A percentile compares a stretch with the other conserved stretches of the same genome.
Evolutionary conservation across 2,329 filamentous ascomycete species (phyloP).

Genomic region (Chaetomium sp.): DNA sequence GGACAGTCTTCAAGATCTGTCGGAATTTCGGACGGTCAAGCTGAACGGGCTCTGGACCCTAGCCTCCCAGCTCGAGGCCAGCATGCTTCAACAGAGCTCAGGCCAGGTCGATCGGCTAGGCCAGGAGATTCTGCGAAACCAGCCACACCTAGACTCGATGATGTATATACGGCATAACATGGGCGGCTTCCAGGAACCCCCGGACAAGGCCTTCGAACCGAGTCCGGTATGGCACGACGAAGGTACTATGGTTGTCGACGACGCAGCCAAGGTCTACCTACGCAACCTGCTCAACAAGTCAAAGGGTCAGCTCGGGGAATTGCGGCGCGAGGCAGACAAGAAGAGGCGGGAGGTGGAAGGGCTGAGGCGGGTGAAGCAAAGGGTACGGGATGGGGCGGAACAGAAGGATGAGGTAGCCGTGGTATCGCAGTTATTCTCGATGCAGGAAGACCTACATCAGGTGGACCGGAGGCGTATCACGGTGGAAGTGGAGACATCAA

Average conservation of each 20-base stretch:
- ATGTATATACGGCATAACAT: conserved; percentile 98
- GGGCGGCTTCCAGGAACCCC: conserved; percentile 77
- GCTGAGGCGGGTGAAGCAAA: conserved; percentile 71
- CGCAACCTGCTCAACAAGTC: conserved; percentile 91
- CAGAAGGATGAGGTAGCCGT: conserved; percentile 87
- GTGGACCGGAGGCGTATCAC: conserved; percentile 81
- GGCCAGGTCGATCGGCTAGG: conserved; percentile 72
- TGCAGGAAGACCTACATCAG: conserved; percentile 84
- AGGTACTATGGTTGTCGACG: conserved; percentile 80
- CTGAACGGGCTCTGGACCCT: conserved; percentile 84
- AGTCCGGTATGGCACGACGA: conserved; percentile 98
- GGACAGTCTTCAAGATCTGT: conserved; percentile 90
- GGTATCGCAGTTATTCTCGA: conserved; percentile 76
- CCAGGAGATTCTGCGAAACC: conserved; percentile 82
- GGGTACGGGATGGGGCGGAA: conserved; percentile 79
- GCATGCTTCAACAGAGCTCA: conserved; percentile 73
- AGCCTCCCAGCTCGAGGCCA: conserved; percentile 77
- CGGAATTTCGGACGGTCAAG: conserved; percentile 81
- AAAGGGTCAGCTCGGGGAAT: conserved; percentile 77
- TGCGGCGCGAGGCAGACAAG: conserved; percentile 81
- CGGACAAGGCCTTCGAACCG: conserved; percentile 84
- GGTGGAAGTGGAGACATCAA: conserved; percentile 89
- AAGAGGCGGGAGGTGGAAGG: conserved; percentile 84
- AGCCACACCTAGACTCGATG: conserved; percentile 87
- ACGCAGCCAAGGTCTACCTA: conserved; percentile 83